Evolutionary conservation across 371 early-diverging fungal species (phyloP).

Genomic region (Neoconidiobolus thromboides): DNA sequence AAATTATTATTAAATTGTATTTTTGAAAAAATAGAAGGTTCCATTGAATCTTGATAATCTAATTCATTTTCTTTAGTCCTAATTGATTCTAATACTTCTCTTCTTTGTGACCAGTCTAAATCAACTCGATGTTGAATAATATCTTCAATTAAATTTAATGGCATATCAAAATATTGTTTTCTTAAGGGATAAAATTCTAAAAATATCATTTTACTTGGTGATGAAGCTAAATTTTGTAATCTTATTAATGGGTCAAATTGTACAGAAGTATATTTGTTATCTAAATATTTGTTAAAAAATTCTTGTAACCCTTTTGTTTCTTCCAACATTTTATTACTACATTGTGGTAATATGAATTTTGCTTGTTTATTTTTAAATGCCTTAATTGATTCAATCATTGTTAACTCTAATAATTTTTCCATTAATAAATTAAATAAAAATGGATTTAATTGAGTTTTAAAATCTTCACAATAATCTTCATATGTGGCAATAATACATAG

Average conservation of each 20-base stretch:
- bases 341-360: conserved; percentile 41
- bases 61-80: conserved; percentile 4
- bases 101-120: conserved; percentile 42
- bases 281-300: conserved; percentile 44
- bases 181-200: conserved; percentile 55
- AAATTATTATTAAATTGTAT: background rate
- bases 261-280: conserved; percentile 34
- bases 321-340: conserved; percentile 35
- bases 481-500: conserved; percentile 67
- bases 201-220: conserved; percentile 40
- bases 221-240: conserved; percentile 41
- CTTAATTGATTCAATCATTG: conserved; percentile 64
- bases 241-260: conserved; percentile 58
- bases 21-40: conserved; percentile 1
- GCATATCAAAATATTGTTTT: conserved; percentile 65
- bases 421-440: conserved; percentile 69
- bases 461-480: conserved; percentile 76
- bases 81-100: conserved; percentile 60
- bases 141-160: conserved; percentile 55
- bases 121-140: conserved; percentile 55
- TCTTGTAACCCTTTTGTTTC: conserved; percentile 39
- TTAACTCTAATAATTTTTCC: conserved; percentile 64
- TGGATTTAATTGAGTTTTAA: conserved; percentile 53
- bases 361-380: conserved; percentile 54
- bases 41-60: background rate